These are phyloP conservation scores for Arachnopeziza araneosa DNA, from an alignment of 2,329 filamentous ascomycete genomes.

Conservation along the genomic window DNA sequence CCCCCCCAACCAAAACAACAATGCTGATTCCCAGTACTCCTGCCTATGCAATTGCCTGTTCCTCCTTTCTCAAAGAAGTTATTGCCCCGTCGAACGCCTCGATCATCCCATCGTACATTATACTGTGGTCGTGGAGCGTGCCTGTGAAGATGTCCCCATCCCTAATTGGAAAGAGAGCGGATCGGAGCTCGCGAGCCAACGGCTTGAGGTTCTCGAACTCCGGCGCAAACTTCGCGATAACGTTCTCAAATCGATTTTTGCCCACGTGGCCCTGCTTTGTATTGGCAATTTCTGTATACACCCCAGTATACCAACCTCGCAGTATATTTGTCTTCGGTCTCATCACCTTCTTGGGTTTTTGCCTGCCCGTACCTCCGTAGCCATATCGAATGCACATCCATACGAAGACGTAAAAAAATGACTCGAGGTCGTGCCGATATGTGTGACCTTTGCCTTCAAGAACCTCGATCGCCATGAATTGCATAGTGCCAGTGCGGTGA, in stretches of 20 bases:
- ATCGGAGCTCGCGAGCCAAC: slow-evolving; percentile 21
- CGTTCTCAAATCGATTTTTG: slow-evolving; percentile 16
- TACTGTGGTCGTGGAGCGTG: slow-evolving; percentile 14
- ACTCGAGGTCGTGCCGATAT: slow-evolving; percentile 32
- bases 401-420: slow-evolving; percentile 31
- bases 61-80: slow-evolving; percentile 6
- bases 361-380: slow-evolving; percentile 6
- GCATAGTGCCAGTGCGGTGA: slow-evolving; percentile 14
- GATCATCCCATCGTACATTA: slow-evolving; percentile 20
- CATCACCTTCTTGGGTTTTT: slow-evolving; percentile 12
- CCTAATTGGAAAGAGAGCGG: slow-evolving; percentile 27
- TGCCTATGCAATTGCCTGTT: slow-evolving; percentile 7
- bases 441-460: slow-evolving; percentile 10
- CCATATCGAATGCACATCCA: slow-evolving; percentile 24
- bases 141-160: slow-evolving; percentile 20
- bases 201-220: slow-evolving; percentile 17
- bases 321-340: slow-evolving; percentile 10
- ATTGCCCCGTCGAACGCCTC: slow-evolving; percentile 12
- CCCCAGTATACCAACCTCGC: slow-evolving; percentile 25
- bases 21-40: slow-evolving; percentile 3
- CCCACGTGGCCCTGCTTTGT: slow-evolving; percentile 10
- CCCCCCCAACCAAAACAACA: slow-evolving; percentile 1
- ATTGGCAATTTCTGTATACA: slow-evolving; percentile 21
- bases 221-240: slow-evolving; percentile 14
- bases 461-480: slow-evolving; percentile 15